Base-by-base conservation (phyloP, 139 green algal species). In the Volvox africanus region DNA sequence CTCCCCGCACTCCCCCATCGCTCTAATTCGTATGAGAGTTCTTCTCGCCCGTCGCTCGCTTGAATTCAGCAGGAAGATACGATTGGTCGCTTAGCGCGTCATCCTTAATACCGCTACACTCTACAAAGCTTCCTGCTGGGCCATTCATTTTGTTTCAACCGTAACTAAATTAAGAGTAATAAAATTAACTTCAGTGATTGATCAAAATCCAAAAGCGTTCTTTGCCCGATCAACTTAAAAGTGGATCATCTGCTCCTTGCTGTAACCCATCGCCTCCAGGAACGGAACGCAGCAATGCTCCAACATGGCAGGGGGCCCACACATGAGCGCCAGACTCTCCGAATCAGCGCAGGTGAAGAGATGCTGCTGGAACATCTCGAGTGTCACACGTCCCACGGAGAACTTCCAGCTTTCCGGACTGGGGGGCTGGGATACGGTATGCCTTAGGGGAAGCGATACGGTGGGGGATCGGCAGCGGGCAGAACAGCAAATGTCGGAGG, bases 241-340 rank as follows among this genome's bases (percentile, higher is more conserved):
- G 20, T 90, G 86, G n/a, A 90, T 83, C 86, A 84, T 83, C 50
- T 83, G 86, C 14, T 95, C 93, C 88, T 93, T 92, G 28, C 19
- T 12, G 86, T 95, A 95, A 19, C 93, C 93, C 93, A 95, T 95
- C 24, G 78, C 80, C 65, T 81, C 36, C 35, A 95, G 73, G 36
- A 71, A 91, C 18, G 93, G 93, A 28, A 92, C 24, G 67, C 71
- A 89, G 77, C 89, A 90, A 75, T 93, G 68, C 69, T 95, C 85
- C 2, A 95, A 36, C 93, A 95, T 89, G n/a, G 79, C 85, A 21
- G 80, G 91, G 20, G 93, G 98, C 3, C 98, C 98, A 94, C 98
- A 99, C 93, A 99, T 94, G 69, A 97, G 88, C 16, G 95, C 94
- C 50, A 99, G 90, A 28, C 93, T 93, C 83, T 96, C 93, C 0